Evolutionary conservation across 371 early-diverging fungal genomes (phyloP).

Genomic region (Mucor circinelloides): DNA sequence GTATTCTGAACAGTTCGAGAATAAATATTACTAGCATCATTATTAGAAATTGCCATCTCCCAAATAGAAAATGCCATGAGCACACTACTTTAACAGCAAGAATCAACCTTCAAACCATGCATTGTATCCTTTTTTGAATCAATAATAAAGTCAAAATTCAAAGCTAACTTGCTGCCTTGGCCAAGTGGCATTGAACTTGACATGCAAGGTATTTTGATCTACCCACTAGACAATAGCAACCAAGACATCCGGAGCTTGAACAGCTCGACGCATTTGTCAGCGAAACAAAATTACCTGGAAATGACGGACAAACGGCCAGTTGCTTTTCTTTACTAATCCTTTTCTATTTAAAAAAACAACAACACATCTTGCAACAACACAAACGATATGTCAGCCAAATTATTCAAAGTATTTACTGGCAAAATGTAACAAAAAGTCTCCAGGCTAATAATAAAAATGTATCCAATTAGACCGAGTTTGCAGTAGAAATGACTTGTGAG

Average conservation of each 20-base stretch:
- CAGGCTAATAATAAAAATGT: background rate
- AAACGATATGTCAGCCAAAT: slow-evolving; percentile 16
- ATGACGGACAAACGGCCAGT: background rate
- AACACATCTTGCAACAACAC: background rate
- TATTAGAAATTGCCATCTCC: no score
- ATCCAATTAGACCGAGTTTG: slow-evolving; percentile 68
- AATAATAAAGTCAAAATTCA: no score
- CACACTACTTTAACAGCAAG: no score
- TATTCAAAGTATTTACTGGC: slow-evolving; percentile 22
- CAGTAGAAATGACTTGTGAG: slow-evolving; percentile 84
- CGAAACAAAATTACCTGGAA: background rate
- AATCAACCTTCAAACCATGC: no score
- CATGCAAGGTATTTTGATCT: background rate
- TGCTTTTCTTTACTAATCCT: background rate
- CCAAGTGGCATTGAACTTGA: background rate
- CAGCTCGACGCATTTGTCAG: background rate
- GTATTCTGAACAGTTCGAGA: no score
- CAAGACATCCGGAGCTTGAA: background rate
- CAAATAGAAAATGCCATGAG: no score
- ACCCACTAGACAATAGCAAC: background rate
- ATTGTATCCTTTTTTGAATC: no score
- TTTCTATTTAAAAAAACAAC: background rate
- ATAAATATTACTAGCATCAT: no score
- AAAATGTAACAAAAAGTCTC: background rate
- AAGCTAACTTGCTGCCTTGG: background rate